Evolutionary conservation across 306 rosid species (phyloP), one percentile per base, ranked within the genome.

Genomic region (Cyclanthera cordifolia): DNA sequence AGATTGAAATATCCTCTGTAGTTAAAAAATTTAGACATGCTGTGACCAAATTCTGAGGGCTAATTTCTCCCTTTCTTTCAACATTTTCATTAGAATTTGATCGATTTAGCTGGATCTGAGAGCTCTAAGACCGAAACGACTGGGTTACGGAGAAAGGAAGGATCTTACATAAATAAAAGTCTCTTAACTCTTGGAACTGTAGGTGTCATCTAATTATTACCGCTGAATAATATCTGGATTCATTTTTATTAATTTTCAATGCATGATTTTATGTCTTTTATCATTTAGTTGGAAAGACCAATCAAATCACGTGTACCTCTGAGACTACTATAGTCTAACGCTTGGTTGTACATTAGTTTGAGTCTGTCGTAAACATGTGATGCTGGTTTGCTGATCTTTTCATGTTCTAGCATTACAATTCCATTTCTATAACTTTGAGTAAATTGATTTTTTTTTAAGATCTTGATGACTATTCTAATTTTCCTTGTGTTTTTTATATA

Each of bases 41-140:
- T 24, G 16, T 47, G 54, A 24, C 71, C 54, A 15, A 24, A 23
- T 47, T 43, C 48, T 66, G 41, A 46, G 54, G 54, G 43, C 71
- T 66, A 46, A 66, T 23, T 24, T 46, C 7, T 66, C 24, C 12
- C 8, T 64, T 14, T 13, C 20, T 47, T 17, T 66, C 43, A 8
- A 4, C 16, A 0, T 47, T 66, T 15, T 47, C 55, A 15, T 73
- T 76, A 94, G 99, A 94, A 94, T 77, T 82, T 90, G 83, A 94
- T 94, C 69, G 99, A 94, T 88, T 79, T 94, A 69, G 99, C 99
- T 74, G 99, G 99, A 77, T 94, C 99, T 73, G 99, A 94, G 87
- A 94, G 99, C 88, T 94, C 99, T 4, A 94, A 94, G 85, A 88
- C 97, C 17, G 99, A 94, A 80, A 94, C 99, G 12, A 94, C 97